Evolutionary conservation across 768 basidiomycete species (phyloP), one percentile per base, ranked within the genome.

Genomic region (Lactarius pseudohatsudake): DNA sequence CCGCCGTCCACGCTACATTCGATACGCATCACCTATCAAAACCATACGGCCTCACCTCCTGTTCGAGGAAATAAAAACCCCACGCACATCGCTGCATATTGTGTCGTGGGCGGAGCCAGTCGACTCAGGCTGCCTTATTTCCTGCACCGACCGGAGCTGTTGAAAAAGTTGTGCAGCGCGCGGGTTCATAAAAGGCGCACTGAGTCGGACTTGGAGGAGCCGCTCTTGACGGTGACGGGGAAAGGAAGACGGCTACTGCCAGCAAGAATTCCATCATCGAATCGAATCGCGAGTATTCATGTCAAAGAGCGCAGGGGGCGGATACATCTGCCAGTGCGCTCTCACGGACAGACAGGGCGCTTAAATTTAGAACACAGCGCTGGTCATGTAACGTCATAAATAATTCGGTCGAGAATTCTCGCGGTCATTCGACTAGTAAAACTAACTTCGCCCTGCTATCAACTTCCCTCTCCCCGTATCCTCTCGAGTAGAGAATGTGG

Each of bases 401-500:
- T 45, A n/a, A n/a, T n/a, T 10, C 8, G 9, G 20, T 38, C 36
- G 2, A 26, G 26, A 26, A 1, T 26, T 26, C 26, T 26, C 26
- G 47, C 13, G 47, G 9, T 34, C 34, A 34, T 10, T 34, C 34
- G 34, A 34, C 34, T 34, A 10, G 9, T 38, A 38, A 47, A 20
- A 43, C 43, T 15, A 10, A 45, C 16, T 38, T 28, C 8, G 22
- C 26, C 30, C 41, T 28, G 18, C 38, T 16, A 20, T 57, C 59
- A 64, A 38, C 11, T 36, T 16, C 60, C 26, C 26, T 26, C 26
- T 26, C 26, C 62, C 18, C 66, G 68, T 63, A 69, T 66, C 50
- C 70, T 61, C 22, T 66, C 65, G 10, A 69, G 64, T 1, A 69
- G 43, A 50, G 70, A 69, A 9, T 69, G 40, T 2, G 64, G 50